These are phyloP conservation scores for Globisporangium paddicum DNA, from an alignment of 352 stramenopile species.

Conservation along the genomic window DNA sequence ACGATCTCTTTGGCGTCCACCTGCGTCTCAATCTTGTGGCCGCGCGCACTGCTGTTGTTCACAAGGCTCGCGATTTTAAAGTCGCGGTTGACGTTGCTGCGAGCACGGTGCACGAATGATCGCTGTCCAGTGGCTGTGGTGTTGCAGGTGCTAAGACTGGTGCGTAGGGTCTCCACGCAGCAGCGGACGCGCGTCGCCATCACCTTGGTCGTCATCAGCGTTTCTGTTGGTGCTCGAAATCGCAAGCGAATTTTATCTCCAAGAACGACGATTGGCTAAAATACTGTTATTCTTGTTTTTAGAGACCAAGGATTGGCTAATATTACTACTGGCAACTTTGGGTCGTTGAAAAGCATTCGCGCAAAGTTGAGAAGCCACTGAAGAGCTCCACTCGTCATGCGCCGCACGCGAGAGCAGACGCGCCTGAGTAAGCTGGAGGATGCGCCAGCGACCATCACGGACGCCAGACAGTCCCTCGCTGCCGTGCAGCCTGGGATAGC, in stretches of 20 bases:
- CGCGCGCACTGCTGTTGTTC: constrained; percentile 3
- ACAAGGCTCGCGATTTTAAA: constrained; percentile 4
- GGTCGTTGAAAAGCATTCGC: not conserved
- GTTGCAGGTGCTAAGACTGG: no score
- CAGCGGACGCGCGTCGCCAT: not conserved
- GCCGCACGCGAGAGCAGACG: constrained; percentile 10
- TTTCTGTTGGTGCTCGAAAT: not conserved
- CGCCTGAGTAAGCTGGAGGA: constrained; percentile 8
- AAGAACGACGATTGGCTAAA: no score
- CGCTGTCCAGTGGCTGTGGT: not conserved
- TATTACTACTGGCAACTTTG: no score
- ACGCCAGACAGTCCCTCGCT: not conserved
- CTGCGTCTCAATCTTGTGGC: constrained; percentile 9
- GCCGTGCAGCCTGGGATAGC: no score
- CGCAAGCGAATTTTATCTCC: no score
- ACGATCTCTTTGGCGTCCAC: constrained; percentile 9
- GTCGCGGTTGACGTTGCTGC: not conserved
- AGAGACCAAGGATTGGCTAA: no score
- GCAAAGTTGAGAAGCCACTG: not conserved
- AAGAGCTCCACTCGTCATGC: no score
- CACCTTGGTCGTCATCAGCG: not conserved
- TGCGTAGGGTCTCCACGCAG: not conserved
- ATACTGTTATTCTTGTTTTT: no score
- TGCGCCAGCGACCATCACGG: not conserved
- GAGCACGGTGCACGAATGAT: not conserved